Evolutionary conservation across 139 green algal species (phyloP).

Genomic region (Auxenochlorella protothecoides): DNA sequence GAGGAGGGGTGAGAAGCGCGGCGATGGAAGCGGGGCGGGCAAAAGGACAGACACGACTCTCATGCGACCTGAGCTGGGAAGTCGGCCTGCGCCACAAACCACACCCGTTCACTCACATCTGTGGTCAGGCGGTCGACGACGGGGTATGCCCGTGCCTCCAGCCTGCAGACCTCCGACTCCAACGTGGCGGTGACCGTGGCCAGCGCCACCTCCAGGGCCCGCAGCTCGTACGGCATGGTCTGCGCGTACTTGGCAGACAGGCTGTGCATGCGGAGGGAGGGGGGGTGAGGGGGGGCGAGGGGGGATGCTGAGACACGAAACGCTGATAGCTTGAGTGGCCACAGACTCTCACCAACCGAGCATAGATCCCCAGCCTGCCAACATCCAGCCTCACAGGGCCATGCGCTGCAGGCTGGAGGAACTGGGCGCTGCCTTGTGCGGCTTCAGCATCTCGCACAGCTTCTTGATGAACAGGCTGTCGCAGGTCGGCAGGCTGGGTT

Average conservation of each 20-base stretch:
- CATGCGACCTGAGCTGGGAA: too few relatives aligned
- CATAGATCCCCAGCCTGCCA: too few relatives aligned
- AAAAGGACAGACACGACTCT: too few relatives aligned
- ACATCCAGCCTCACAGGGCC: too few relatives aligned
- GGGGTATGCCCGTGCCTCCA: slow-evolving; percentile 11
- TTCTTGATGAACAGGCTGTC: slow-evolving; percentile 18
- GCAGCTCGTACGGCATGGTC: slow-evolving; percentile 33
- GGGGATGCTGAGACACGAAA: background rate
- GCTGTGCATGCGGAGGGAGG: background rate
- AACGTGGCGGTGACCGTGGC: background rate
- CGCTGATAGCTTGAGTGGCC: too few relatives aligned
- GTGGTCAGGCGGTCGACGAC: slow-evolving; percentile 1
- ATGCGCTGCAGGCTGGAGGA: too few relatives aligned
- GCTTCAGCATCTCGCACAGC: slow-evolving; percentile 19
- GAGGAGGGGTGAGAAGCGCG: too few relatives aligned
- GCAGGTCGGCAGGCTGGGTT: slow-evolving; percentile 9
- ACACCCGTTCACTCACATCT: too few relatives aligned
- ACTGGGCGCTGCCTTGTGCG: too few relatives aligned
- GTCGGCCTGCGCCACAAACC: too few relatives aligned
- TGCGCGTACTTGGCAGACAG: background rate
- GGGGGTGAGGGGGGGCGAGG: too few relatives aligned
- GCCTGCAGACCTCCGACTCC: slow-evolving; percentile 5
- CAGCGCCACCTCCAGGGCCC: slow-evolving; percentile 31
- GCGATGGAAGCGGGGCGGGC: background rate
- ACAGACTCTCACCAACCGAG: too few relatives aligned